Conservation (phyloP, 257 asterid genomes). For the Solanum peruvianum region DNA sequence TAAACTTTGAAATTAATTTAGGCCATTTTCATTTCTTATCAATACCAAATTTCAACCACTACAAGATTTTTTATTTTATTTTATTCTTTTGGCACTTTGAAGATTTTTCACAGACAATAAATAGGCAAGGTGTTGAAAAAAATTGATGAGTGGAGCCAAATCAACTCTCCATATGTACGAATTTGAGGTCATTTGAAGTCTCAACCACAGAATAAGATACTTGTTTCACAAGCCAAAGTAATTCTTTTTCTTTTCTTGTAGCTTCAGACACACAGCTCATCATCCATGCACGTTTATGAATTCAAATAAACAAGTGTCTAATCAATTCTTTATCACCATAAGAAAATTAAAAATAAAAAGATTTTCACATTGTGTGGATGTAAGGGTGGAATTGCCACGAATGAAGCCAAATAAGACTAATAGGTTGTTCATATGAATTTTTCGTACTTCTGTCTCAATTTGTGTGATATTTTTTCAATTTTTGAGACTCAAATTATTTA, state of each 20-base stretch:
- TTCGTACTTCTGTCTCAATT: too few relatives aligned
- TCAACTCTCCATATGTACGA: neutral
- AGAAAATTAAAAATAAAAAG: neutral
- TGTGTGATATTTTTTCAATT: too few relatives aligned
- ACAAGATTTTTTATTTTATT: neutral
- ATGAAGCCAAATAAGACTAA: neutral
- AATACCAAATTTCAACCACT: neutral
- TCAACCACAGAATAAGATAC: neutral
- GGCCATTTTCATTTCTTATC: neutral
- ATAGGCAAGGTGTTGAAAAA: neutral
- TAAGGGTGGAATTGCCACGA: neutral
- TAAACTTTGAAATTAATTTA: neutral
- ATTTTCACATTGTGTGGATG: neutral
- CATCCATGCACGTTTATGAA: neutral
- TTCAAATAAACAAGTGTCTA: neutral
- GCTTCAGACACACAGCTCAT: conserved; percentile 1
- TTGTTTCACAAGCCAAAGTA: neutral
- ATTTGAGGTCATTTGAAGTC: neutral
- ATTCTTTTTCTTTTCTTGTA: neutral
- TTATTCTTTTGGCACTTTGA: neutral
- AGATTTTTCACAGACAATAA: neutral
- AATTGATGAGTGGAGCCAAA: neutral
- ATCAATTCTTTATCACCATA: neutral
- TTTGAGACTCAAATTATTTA: too few relatives aligned
- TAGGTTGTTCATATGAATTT: neutral